These are phyloP conservation scores for Chrysoporthe cubensis DNA, from an alignment of 2,329 filamentous ascomycete genomes.

Conservation along the genomic window DNA sequence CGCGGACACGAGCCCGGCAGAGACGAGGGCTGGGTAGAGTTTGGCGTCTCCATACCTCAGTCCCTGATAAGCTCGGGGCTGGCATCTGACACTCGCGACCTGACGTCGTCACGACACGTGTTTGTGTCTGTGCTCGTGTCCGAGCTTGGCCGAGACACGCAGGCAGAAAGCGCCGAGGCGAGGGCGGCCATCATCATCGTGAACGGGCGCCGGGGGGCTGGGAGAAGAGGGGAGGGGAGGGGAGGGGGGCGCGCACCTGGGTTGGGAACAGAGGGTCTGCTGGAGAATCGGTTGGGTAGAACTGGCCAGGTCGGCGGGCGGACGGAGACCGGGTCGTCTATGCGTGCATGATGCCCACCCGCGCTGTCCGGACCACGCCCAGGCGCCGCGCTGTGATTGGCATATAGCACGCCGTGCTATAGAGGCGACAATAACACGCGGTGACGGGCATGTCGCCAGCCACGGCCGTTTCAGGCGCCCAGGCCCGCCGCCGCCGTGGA, in stretches of 20 bases:
- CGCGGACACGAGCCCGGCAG: too few species aligned
- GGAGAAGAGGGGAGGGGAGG: background rate
- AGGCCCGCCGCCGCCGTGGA: background rate
- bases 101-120: background rate
- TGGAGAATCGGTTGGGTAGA: background rate
- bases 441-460: background rate
- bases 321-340: background rate
- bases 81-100: background rate
- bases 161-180: background rate
- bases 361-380: background rate
- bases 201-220: background rate
- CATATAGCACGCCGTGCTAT: background rate
- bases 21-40: background rate
- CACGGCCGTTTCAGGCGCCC: background rate
- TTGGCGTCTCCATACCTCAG: background rate
- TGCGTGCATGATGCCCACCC: background rate
- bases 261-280: background rate
- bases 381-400: background rate
- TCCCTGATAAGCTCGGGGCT: background rate
- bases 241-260: background rate
- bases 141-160: background rate
- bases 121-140: constrained; percentile 7
- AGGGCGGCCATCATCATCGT: too few species aligned
- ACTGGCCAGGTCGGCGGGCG: background rate
- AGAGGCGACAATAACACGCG: background rate